A percentile compares a stretch with the other conserved stretches of the same genome.
Evolutionary conservation across 352 stramenopile genomes (phyloP).

Genomic region (Halophytophthora polymorphica): DNA sequence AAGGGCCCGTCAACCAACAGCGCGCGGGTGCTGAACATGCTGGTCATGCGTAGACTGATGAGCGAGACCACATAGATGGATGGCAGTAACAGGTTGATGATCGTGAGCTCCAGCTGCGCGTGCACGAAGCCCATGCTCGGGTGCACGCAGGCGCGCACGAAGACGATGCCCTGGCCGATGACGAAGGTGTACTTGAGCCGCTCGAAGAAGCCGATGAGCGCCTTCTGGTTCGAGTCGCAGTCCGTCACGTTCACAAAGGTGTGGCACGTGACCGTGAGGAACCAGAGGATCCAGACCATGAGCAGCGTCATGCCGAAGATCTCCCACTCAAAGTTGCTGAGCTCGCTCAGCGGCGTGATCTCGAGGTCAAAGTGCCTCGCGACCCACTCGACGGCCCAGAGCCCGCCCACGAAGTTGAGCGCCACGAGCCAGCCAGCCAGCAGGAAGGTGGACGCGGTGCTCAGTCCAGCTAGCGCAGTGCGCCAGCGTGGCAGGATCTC

Average conservation of each 20-base stretch:
- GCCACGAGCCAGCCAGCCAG: constrained; percentile 53
- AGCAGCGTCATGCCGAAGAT: constrained; percentile 80
- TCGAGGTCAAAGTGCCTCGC: constrained; percentile 65
- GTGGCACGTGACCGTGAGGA: constrained; percentile 64
- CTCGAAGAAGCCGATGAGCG: constrained; percentile 66
- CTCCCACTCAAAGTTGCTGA: constrained; percentile 72
- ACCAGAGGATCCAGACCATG: constrained; percentile 79
- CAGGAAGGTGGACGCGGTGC: constrained; percentile 47
- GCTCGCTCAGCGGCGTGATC: constrained; percentile 64
- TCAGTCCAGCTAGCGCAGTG: constrained; percentile 52
- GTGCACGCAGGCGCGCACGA: constrained; percentile 72
- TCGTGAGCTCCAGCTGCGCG: constrained; percentile 83
- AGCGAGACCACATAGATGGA: constrained; percentile 87
- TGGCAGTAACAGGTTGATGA: constrained; percentile 84
- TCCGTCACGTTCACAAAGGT: constrained; percentile 51
- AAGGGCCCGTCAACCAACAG: constrained; percentile 52
- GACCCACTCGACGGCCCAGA: constrained; percentile 81
- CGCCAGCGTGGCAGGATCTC: constrained; percentile 78
- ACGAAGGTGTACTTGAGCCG: constrained; percentile 83
- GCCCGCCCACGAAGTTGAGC: constrained; percentile 55
- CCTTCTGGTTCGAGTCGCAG: constrained; percentile 62
- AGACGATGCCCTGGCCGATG: constrained; percentile 75
- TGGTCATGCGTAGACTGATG: constrained; percentile 72
- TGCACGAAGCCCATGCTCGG: constrained; percentile 86
- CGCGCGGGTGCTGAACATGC: constrained; percentile 43